Conservation (phyloP, 139 green algal genomes). For the Closterium sp. region DNA sequence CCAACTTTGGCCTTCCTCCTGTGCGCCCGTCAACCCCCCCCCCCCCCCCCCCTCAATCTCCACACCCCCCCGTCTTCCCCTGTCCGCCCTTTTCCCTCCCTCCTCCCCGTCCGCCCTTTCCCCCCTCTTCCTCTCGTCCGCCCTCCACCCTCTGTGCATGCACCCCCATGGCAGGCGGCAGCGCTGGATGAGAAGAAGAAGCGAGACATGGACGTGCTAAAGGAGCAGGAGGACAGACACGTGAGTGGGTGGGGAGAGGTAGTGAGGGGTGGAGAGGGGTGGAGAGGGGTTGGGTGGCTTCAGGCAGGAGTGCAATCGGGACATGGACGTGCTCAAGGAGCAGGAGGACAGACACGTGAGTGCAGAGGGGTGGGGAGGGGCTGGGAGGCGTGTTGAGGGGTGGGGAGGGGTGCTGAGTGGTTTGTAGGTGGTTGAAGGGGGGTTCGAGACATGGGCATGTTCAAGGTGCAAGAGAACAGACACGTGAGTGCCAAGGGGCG, state of each 20-base stretch:
- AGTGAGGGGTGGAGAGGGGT: no score
- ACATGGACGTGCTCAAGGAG: constrained; percentile 6
- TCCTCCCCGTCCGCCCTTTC: background rate
- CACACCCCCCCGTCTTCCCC: no score
- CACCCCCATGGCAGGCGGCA: constrained; percentile 4
- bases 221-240: background rate
- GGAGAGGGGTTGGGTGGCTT: background rate
- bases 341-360: background rate
- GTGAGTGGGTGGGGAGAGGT: background rate
- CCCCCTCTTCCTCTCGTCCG: background rate
- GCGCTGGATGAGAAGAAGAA: constrained; percentile 38
- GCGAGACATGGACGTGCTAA: constrained; percentile 12
- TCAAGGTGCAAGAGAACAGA: background rate
- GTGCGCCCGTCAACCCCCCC: no score
- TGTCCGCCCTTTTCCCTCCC: no score
- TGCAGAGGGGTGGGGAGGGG: no score
- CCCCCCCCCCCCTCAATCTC: background rate
- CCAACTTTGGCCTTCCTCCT: no score
- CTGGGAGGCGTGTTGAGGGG: background rate
- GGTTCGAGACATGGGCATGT: background rate
- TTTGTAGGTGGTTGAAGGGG: background rate
- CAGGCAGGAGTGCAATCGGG: no score
- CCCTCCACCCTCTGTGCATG: no score
- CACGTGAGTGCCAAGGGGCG: background rate
- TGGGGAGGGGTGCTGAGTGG: background rate